These are phyloP conservation scores for Fusarium decemcellulare DNA, from an alignment of 2,329 filamentous ascomycete species.

Conservation along the genomic window DNA sequence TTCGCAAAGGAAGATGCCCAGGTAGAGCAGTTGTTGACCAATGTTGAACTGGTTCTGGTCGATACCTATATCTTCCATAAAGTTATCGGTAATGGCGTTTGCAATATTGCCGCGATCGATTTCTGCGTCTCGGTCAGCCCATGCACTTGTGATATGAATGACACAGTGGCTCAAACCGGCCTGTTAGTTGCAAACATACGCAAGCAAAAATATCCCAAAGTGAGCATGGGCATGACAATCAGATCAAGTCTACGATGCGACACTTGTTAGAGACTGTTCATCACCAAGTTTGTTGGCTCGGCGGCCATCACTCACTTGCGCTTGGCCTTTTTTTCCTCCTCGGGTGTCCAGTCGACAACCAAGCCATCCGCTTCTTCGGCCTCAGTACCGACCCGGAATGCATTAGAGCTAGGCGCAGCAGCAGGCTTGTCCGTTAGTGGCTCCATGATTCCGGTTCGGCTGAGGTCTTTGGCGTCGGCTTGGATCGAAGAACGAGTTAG, in stretches of 20 bases:
- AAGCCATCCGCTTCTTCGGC: too few relatives aligned
- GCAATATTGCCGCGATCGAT: constrained; percentile 60
- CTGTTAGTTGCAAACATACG: constrained; percentile 44
- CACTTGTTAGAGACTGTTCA: constrained; percentile 2
- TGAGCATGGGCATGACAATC: constrained; percentile 59
- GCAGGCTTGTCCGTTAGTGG: too few relatives aligned
- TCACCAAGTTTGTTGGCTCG: neutral
- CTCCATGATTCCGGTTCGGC: too few relatives aligned
- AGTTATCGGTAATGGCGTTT: constrained; percentile 64
- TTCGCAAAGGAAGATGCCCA: constrained; percentile 63
- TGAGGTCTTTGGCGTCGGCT: too few relatives aligned
- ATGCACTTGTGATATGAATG: too few relatives aligned
- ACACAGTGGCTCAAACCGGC: neutral
- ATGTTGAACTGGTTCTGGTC: constrained; percentile 67
- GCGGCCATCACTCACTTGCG: constrained; percentile 50
- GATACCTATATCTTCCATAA: constrained; percentile 64
- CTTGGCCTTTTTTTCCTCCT: constrained; percentile 56
- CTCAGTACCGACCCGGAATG: too few relatives aligned
- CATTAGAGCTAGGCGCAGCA: too few relatives aligned
- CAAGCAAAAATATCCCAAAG: constrained; percentile 59
- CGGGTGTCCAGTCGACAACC: constrained; percentile 3
- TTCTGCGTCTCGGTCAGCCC: constrained; percentile 40
- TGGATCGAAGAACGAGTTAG: too few relatives aligned
- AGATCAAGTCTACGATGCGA: constrained; percentile 51
- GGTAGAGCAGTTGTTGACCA: constrained; percentile 64